Evolutionary conservation across 345 rosid species (phyloP).

Genomic region (Lepidium didymum): DNA sequence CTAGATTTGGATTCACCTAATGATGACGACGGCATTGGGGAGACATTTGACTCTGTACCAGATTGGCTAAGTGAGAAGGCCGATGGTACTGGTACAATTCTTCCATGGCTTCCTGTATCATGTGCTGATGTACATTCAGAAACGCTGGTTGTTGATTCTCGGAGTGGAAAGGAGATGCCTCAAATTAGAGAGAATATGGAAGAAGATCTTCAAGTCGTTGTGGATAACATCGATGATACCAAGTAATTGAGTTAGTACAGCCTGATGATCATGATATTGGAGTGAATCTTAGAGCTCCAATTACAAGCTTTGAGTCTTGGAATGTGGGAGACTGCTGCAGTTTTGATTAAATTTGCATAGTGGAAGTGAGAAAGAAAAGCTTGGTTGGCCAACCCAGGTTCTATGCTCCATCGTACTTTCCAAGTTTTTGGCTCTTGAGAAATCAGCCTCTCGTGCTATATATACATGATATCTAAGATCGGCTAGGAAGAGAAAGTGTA

Average conservation of each 20-base stretch:
- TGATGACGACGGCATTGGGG: slow-evolving; percentile 4
- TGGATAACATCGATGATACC: slow-evolving; percentile 20
- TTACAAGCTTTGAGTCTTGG: slow-evolving; percentile 52
- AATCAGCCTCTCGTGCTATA: slow-evolving; percentile 43
- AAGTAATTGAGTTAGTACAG: slow-evolving; percentile 26
- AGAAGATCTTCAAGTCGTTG: slow-evolving; percentile 21
- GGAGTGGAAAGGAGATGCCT: slow-evolving; percentile 22
- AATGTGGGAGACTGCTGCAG: slow-evolving; percentile 53
- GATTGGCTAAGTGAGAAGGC: slow-evolving; percentile 42
- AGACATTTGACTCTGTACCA: slow-evolving; percentile 49
- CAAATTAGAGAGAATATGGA: slow-evolving; percentile 31
- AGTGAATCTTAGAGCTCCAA: slow-evolving; percentile 29
- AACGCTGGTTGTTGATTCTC: slow-evolving; percentile 24
- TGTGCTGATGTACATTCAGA: slow-evolving; percentile 27
- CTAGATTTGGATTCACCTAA: slow-evolving; percentile 37
- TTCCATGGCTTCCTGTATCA: slow-evolving; percentile 68
- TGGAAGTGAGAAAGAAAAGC: slow-evolving; percentile 37
- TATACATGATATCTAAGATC: too few species aligned
- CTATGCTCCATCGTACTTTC: slow-evolving; percentile 63
- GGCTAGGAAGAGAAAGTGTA: too few species aligned
- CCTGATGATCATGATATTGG: slow-evolving; percentile 38
- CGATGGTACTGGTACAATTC: slow-evolving; percentile 17
- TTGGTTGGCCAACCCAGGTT: slow-evolving; percentile 62
- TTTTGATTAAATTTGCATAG: slow-evolving; percentile 40
- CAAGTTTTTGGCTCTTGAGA: slow-evolving; percentile 51